Base-by-base conservation (phyloP, 495 filamentous ascomycete species). In the Penicillium longicatenatum region DNA sequence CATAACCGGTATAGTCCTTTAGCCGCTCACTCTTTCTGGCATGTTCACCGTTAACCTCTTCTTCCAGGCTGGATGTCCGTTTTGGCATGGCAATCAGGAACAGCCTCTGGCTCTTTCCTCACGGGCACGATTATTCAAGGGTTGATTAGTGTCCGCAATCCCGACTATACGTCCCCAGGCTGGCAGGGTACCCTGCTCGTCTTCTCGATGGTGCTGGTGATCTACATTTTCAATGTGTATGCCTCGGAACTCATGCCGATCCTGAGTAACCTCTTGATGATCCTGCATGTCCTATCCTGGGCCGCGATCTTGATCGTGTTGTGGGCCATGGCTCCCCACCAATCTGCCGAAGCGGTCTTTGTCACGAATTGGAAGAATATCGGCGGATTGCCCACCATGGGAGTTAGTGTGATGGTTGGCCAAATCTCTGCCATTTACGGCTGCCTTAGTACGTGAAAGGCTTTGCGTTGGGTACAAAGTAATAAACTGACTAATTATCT, bases 151-250 rank as follows among this genome's bases (percentile, higher is more conserved):
- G 48, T 78, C 24, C 71, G 68, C 19, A 31, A 81, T 50, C 66
- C 71, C 1, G 50, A 45, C 12, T 82, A 80, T 50, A 58, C 59
- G 4, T 60, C 68, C 0, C 43, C 67, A 41, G 60, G 57, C 16
- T 81, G 74, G 73, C 79, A 80, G 24, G 76, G 68, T 1, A 80
- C 78, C 0, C 59, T 82, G 4, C 65, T 81, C 10, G 75, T 79
- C 7, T 71, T 82, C 50, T 67, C 74, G 7, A 66, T 73, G 37
- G 73, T 78, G 10, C 57, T 79, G 11, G 41, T 78, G 51, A 70
- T 64, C 9, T 66, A 70, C 21, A 26, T 70, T 9, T 73, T 79
- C 60, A 83, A 82, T 49, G 76, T 77, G 10, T 73, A 68, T 42
- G 67, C 67, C 0, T 67, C 75, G 0, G 68, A 64, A 14, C 48